Evolutionary conservation across 441 rosid genomes (phyloP), one percentile per base, ranked within the genome.

Genomic region (Mallotus repandus): DNA sequence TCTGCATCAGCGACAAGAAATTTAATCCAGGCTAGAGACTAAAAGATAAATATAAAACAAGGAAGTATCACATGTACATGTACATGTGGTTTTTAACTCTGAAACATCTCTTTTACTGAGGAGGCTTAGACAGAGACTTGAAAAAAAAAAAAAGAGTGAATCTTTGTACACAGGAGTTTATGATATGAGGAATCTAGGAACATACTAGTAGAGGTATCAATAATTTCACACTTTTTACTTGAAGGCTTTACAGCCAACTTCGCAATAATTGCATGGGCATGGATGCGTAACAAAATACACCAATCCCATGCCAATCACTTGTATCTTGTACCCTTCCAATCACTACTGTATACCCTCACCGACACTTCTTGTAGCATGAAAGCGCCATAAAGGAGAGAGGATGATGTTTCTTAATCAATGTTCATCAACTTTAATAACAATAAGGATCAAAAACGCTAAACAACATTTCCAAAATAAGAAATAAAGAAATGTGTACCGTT

Each of bases 401-500:
- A 38, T 4, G 41, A 4, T 38, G 18, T 13, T 50, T 50, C 54
- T 13, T 50, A 7, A 62, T 62, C 48, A 32, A 12, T 61, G 2
- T 4, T 35, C 45, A 60, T 13, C 12, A 12, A 4, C 64, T 32
- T 38, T 38, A 38, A 38, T 38, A 38, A 38, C 41, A 13, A 3
- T 38, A 38, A 38, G 7, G 41, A 38, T 38, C 6, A 12, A 19
- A 32, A 58, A 25, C 35, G 18, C 13, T 45, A 41, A 21, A 41
- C n/a, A 35, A 50, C 12, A 25, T 9, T 41, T 18, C 6, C 22
- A 32, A 18, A 45, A 54, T 16, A 52, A 25, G 3, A 50, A 63
- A 32, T 6, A 22, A 19, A 29, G 2, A 19, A 45, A 64, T 11
- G 1, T 0, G 15, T 68, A 80, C 88, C 81, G 2, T 76, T 15